Percentiles rank a stretch among this genome's conserved stretches.
Evolutionary conservation across 1,139 yeast genomes (phyloP).

Genomic region (Lodderomyces oxycetoniae): DNA sequence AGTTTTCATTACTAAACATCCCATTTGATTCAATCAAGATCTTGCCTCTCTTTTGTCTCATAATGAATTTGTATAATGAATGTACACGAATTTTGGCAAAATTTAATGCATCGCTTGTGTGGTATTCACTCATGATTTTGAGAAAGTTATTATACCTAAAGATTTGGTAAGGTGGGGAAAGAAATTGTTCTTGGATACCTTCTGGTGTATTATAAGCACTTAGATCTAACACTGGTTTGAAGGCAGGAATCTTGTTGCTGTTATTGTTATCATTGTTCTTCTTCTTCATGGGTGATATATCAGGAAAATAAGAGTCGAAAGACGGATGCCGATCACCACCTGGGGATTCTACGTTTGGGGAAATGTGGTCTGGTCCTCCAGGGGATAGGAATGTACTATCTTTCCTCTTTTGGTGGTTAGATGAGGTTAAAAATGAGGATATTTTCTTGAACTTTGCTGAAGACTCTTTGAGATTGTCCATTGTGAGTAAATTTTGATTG

Average conservation of each 20-base stretch:
- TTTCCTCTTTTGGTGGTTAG: conserved; percentile 5
- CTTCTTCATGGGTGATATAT: too few species aligned
- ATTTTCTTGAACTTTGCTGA: conserved; percentile 11
- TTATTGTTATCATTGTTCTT: background rate
- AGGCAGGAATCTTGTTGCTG: conserved; percentile 11
- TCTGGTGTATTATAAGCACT: conserved; percentile 24
- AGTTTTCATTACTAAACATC: conserved; percentile 11
- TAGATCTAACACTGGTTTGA: conserved; percentile 23
- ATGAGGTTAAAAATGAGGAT: conserved; percentile 12
- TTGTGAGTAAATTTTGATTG: conserved; percentile 1
- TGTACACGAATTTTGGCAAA: conserved; percentile 39
- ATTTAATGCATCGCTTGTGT: conserved; percentile 36
- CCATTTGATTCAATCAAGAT: conserved; percentile 5
- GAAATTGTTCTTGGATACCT: conserved; percentile 20
- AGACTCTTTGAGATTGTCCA: conserved; percentile 3
- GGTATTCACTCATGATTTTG: conserved; percentile 31
- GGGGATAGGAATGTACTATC: conserved; percentile 7
- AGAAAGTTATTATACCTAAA: conserved; percentile 35
- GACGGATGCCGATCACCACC: conserved; percentile 1
- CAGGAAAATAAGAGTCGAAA: conserved; percentile 11
- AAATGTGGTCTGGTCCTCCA: conserved; percentile 2
- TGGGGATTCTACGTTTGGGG: conserved; percentile 7
- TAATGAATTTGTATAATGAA: conserved; percentile 33
- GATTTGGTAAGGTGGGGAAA: conserved; percentile 30
- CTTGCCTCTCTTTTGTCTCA: conserved; percentile 20